phyloP scores from a whole-genome alignment of 2,329 filamentous ascomycete species.

The Cladosporium phlei region DNA sequence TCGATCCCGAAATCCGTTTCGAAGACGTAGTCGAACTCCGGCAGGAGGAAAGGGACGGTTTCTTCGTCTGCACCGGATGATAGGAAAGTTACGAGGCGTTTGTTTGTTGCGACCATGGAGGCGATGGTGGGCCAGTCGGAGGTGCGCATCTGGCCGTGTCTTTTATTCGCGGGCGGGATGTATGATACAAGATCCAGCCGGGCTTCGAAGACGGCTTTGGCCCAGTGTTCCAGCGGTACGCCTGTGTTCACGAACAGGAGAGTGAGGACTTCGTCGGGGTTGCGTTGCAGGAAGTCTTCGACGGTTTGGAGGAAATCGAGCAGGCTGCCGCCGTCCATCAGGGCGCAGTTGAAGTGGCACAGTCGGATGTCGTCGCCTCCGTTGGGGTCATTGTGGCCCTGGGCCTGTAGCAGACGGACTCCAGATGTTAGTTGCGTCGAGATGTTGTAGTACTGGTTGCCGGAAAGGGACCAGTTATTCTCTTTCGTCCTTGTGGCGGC shows the following conservation, averaged over 20 bases:
- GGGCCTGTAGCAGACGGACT: slow-evolving; percentile 60
- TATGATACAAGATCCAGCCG: slow-evolving; percentile 44
- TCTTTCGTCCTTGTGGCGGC: slow-evolving; percentile 48
- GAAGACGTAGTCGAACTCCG: slow-evolving; percentile 39
- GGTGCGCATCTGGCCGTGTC: slow-evolving; percentile 26
- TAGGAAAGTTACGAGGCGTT: slow-evolving; percentile 41
- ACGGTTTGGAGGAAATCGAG: slow-evolving; percentile 51
- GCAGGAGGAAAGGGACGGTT: slow-evolving; percentile 37
- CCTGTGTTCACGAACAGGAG: slow-evolving; percentile 31
- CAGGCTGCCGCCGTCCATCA: slow-evolving; percentile 52
- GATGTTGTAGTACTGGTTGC: slow-evolving; percentile 53
- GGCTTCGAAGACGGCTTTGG: slow-evolving; percentile 48
- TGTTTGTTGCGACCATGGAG: slow-evolving; percentile 38
- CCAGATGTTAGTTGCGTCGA: slow-evolving; percentile 56
- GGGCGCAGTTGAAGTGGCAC: slow-evolving; percentile 60
- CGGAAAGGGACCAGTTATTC: slow-evolving; percentile 29
- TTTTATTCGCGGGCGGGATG: slow-evolving; percentile 27
- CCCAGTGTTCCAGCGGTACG: slow-evolving; percentile 43
- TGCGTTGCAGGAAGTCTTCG: slow-evolving; percentile 54
- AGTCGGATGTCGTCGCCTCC: slow-evolving; percentile 47
- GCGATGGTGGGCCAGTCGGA: slow-evolving; percentile 40
- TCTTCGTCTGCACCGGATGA: slow-evolving; percentile 39
- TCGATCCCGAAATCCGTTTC: slow-evolving; percentile 40
- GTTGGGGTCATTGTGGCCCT: slow-evolving; percentile 54
- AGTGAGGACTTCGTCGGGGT: slow-evolving; percentile 25